phyloP scores from a whole-genome alignment of 495 filamentous ascomycete genomes.

The Choiromyces venosus region DNA sequence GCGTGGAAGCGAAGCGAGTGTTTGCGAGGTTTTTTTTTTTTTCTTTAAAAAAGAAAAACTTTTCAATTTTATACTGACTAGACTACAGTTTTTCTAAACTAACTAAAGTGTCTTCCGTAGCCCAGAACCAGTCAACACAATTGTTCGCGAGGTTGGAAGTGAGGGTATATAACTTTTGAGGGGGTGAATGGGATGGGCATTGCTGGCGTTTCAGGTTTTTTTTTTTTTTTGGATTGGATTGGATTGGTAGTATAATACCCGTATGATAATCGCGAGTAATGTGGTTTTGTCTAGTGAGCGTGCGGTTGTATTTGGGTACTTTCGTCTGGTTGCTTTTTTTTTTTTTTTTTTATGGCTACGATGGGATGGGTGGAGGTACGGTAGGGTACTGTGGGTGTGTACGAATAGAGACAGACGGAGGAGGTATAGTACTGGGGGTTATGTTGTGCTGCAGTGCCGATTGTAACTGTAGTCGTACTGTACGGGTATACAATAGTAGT shows the following conservation, averaged over 20 bases:
- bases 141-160: no score
- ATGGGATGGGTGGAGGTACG: no score
- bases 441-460: neutral
- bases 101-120: no score
- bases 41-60: no score
- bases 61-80: no score
- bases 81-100: no score
- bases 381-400: neutral
- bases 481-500: no score
- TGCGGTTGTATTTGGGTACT: neutral
- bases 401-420: neutral
- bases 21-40: neutral
- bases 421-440: neutral
- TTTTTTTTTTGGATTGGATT: neutral
- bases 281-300: neutral
- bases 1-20: neutral
- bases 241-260: neutral
- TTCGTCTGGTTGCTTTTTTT: no score
- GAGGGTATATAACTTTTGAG: no score
- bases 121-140: no score
- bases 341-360: no score
- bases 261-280: neutral
- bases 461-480: no score
- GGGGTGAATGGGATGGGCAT: neutral
- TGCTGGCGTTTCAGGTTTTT: neutral